Base-by-base conservation (phyloP, 306 rosid genomes). In the Senna tora region DNA sequence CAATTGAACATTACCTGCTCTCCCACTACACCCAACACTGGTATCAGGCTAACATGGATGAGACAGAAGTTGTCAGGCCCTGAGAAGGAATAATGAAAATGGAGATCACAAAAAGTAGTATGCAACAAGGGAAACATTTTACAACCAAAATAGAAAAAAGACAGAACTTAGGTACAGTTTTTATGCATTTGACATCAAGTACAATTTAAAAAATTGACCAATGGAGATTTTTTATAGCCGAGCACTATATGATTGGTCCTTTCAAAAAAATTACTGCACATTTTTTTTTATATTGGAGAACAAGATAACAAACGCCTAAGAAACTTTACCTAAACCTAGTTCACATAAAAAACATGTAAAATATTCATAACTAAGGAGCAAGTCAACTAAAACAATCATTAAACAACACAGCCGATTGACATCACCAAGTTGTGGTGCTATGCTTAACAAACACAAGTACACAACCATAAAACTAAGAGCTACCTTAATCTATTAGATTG, bases 11-110 rank as follows among this genome's bases (percentile, higher is more conserved):
- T 83, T 91, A 95, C 99, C 80, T 95, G 99, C 85, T 95, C 99
- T 72, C 99, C 99, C 77, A 95, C 99, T 73, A 91, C 96, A 72
- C 99, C 89, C 83, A 91, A 65, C 65, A 95, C 96, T 14, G 97
- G 99, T 72, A 95, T 88, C 75, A 95, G 73, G 96, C 99, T 95
- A 84, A 95, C 99, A 77, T 95, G 99, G 82, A 95, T 75, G 73
- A 95, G 99, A 74, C 99, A 95, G 82, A 95, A 95, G 85, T 91
- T 91, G 75, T 89, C 85, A 67, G 84, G 89, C 60, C 99, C 99
- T 91, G 95, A 63, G 50, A 70, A 84, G 73, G 21, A 76, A 77
- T 47, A 76, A 54, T 67, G 61, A 75, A 68, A 80, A 38, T 63
- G 55, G 69, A 55, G 32, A 62, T 49, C 30, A 46, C 13, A 60